Evolutionary conservation across 768 basidiomycete species (phyloP).

Genomic region (Amanita pseudoporphyria): DNA sequence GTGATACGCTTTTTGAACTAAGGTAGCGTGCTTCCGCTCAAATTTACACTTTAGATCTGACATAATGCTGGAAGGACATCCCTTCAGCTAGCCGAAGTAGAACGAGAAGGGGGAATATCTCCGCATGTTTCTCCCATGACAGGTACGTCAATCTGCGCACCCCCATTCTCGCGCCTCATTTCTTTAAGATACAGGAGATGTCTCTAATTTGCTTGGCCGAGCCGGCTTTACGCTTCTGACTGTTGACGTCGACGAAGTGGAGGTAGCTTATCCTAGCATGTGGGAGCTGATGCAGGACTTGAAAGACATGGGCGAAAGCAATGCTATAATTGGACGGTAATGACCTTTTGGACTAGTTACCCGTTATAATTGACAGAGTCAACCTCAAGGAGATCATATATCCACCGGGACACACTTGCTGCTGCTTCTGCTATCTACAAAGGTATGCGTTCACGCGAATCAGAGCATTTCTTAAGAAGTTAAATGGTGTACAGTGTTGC

Average conservation of each 20-base stretch:
- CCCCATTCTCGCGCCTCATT: neutral
- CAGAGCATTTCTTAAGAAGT: neutral
- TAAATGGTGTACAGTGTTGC: constrained; percentile 47
- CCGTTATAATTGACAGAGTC: neutral
- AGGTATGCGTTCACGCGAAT: constrained; percentile 34
- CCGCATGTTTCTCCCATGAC: constrained; percentile 98
- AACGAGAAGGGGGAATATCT: constrained; percentile 94
- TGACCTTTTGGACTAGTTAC: constrained; percentile 10
- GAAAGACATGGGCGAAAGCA: constrained; percentile 94
- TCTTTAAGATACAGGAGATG: constrained; percentile 73
- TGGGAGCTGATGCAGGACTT: constrained; percentile 94
- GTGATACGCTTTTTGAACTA: constrained; percentile 93
- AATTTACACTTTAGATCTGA: neutral
- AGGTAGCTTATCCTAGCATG: constrained; percentile 86
- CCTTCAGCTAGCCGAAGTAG: constrained; percentile 87
- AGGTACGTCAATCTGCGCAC: constrained; percentile 35
- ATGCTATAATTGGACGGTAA: constrained; percentile 80
- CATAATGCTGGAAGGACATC: constrained; percentile 50
- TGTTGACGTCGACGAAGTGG: constrained; percentile 91
- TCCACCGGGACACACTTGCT: constrained; percentile 78
- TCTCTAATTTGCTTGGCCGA: constrained; percentile 85
- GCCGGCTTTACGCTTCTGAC: constrained; percentile 93
- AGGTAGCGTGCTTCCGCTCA: constrained; percentile 31
- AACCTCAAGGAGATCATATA: constrained; percentile 43
- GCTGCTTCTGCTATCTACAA: constrained; percentile 93